Percentiles rank a stretch among this genome's conserved stretches.
Evolutionary conservation across 108 stramenopile genomes (phyloP).

Genomic region (Skeletonema costatum): DNA sequence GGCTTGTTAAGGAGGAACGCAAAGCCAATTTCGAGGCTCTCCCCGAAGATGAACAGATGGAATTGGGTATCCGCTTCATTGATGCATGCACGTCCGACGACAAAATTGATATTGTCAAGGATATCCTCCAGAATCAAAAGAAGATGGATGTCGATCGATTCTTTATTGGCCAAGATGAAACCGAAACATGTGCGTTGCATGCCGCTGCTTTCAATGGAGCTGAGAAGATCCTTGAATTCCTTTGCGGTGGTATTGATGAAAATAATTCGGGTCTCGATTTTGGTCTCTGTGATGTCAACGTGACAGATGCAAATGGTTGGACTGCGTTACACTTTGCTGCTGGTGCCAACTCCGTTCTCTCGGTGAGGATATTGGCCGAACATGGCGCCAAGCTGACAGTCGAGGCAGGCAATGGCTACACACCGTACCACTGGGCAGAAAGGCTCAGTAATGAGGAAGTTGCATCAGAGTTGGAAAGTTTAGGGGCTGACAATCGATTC

Average conservation of each 20-base stretch:
- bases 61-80: conserved; percentile 52
- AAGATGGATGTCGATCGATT: conserved; percentile 76
- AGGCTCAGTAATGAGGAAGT: conserved; percentile 69
- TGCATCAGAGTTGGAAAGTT: conserved; percentile 59
- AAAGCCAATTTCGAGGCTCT: conserved; percentile 50
- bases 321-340: conserved; percentile 80
- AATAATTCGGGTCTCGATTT: conserved; percentile 51
- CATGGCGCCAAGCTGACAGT: conserved; percentile 69
- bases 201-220: conserved; percentile 79
- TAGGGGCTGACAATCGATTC: conserved; percentile 52
- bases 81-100: conserved; percentile 76
- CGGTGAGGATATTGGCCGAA: conserved; percentile 14
- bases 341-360: conserved; percentile 22
- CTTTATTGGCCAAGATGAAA: conserved; percentile 67
- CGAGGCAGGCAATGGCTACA: conserved; percentile 84
- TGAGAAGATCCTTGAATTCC: conserved; percentile 57
- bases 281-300: conserved; percentile 67
- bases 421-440: conserved; percentile 77
- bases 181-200: conserved; percentile 81
- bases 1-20: conserved; percentile 50
- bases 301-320: conserved; percentile 68
- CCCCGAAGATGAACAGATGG: conserved; percentile 50
- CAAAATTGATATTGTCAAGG: conserved; percentile 58
- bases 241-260: conserved; percentile 67
- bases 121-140: conserved; percentile 50